phyloP scores from a whole-genome alignment of 1,284 basidiomycete genomes.

The Trichosporon faecale region DNA sequence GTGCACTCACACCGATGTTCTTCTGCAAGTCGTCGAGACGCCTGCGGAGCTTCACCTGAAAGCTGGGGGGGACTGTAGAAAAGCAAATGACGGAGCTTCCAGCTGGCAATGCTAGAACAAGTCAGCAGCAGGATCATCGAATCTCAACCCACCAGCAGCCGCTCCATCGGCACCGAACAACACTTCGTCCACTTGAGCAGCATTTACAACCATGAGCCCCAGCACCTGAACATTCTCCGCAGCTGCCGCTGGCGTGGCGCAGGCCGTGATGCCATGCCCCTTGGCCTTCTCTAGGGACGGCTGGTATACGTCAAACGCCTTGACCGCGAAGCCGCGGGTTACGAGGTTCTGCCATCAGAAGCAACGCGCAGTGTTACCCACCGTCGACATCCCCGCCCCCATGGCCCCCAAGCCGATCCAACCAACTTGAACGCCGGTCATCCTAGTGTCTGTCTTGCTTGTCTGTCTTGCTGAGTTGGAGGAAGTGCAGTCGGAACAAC shows the following conservation, averaged over 20 bases:
- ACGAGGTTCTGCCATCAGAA: neutral
- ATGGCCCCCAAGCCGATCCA: neutral
- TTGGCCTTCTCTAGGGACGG: neutral
- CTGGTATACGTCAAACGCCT: neutral
- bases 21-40: conserved; percentile 37
- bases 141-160: neutral
- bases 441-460: neutral
- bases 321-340: neutral
- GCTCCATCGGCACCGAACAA: neutral
- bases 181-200: neutral
- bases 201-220: neutral
- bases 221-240: neutral
- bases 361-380: neutral
- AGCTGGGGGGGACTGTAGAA: conserved; percentile 50
- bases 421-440: neutral
- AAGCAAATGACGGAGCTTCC: conserved; percentile 43
- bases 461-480: neutral
- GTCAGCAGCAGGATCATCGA: neutral
- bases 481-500: neutral
- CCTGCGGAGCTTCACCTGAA: conserved; percentile 32
- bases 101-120: neutral
- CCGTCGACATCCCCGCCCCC: neutral
- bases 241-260: neutral
- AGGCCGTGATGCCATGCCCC: neutral
- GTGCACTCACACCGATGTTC: conserved; percentile 31